These are phyloP conservation scores for Melanomma pulvis-pyrius DNA, from an alignment of 495 filamentous ascomycete genomes.

Conservation along the genomic window DNA sequence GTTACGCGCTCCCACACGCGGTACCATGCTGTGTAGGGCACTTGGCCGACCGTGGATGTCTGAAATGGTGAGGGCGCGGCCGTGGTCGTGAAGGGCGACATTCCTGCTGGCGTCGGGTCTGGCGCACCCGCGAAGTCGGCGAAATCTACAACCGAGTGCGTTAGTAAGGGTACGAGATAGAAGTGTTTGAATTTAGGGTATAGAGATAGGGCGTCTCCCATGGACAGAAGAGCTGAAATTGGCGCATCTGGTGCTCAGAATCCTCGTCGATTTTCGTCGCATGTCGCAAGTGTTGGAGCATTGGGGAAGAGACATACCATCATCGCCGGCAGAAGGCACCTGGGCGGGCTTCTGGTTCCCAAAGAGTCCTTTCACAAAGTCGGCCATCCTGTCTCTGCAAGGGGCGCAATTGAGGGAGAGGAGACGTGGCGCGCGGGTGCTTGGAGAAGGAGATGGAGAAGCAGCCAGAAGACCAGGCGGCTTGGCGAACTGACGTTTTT, in stretches of 20 bases:
- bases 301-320: constrained; percentile 25
- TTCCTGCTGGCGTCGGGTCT: constrained; percentile 48
- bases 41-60: constrained; percentile 40
- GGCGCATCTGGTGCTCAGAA: neutral
- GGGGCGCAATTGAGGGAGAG: constrained; percentile 16
- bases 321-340: constrained; percentile 37
- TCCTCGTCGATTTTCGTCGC: neutral
- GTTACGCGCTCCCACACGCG: constrained; percentile 88
- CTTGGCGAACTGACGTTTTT: constrained; percentile 4
- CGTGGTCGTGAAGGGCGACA: constrained; percentile 42
- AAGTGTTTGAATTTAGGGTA: too few relatives aligned
- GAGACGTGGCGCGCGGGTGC: neutral
- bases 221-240: neutral
- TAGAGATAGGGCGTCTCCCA: neutral
- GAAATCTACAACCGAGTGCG: constrained; percentile 46
- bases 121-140: constrained; percentile 52
- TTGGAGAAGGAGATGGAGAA: neutral
- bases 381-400: constrained; percentile 39
- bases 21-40: constrained; percentile 92
- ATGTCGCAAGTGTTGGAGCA: neutral
- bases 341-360: constrained; percentile 41
- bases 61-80: constrained; percentile 54
- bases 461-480: neutral
- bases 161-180: neutral
- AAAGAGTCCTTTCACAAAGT: constrained; percentile 44